Evolutionary conservation across 441 rosid genomes (phyloP), one percentile per base, ranked within the genome.

Genomic region (Sinapis alba): DNA sequence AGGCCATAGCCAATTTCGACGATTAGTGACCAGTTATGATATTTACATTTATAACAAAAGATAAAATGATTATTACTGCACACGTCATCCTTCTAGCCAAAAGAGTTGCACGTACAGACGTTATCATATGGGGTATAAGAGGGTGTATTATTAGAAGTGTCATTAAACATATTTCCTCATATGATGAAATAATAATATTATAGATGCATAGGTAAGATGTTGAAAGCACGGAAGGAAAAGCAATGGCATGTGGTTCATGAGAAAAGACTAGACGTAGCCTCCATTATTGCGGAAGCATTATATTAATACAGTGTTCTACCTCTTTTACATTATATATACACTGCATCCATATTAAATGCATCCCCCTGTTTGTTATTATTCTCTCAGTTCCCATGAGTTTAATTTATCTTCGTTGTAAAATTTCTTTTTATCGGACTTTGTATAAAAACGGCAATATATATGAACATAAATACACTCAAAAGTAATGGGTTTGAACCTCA

Each of bases 211-310:
- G 75, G 75, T 77, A 20, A 32, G 80, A 70, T 67, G 76, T 77
- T 77, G 76, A 77, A 47, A 77, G 76, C 72, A 77, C 76, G 64
- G 62, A 65, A 45, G 80, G 10, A 71, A 71, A 77, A 76, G 80
- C 71, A 76, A 64, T 70, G 80, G 76, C 80, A 77, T 77, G 80
- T 77, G 76, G 61, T 71, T 71, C 66, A 71, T 77, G 63, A 71
- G 80, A 77, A 76, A 76, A 70, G 76, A 77, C 80, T 71, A 71
- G 79, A 76, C 79, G 54, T 63, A 69, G 79, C 75, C 73, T 76
- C 79, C 75, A 76, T 76, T 76, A 76, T 69, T 76, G 56, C 64
- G 9, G 71, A 63, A 28, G 66, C 70, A 69, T 74, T 66, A 63
- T 76, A 56, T 62, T 56, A 56, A 56, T 63, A 76, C 79, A 56